Conservation (phyloP, 2,329 filamentous ascomycete species). For the Neonectria neomacrospora region DNA sequence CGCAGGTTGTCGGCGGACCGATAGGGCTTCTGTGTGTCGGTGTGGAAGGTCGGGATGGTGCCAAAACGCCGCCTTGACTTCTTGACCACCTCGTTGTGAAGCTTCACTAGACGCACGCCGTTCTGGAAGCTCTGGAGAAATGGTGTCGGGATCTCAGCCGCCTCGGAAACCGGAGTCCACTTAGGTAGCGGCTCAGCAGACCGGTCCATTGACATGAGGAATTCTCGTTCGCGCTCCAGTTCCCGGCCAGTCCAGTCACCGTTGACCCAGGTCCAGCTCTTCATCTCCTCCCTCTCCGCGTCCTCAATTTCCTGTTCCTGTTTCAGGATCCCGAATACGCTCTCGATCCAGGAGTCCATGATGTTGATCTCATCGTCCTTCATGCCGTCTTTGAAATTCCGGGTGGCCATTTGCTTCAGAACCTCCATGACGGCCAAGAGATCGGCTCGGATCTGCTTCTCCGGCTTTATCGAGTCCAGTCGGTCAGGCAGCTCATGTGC, state of each 20-base stretch:
- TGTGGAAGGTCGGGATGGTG: slow-evolving; percentile 87
- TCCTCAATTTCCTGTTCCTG: slow-evolving; percentile 82
- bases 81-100: slow-evolving; percentile 90
- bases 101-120: slow-evolving; percentile 81
- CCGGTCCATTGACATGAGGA: slow-evolving; percentile 79
- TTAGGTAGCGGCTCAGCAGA: slow-evolving; percentile 70
- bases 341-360: slow-evolving; percentile 82
- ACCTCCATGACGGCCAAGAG: slow-evolving; percentile 89
- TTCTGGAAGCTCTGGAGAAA: slow-evolving; percentile 81
- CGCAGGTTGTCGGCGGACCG: slow-evolving; percentile 92
- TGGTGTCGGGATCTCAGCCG: slow-evolving; percentile 69
- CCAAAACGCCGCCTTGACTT: slow-evolving; percentile 90
- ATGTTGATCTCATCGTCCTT: slow-evolving; percentile 79
- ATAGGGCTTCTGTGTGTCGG: slow-evolving; percentile 95
- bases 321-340: slow-evolving; percentile 80
- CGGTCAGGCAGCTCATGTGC: slow-evolving; percentile 88
- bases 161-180: slow-evolving; percentile 66
- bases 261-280: slow-evolving; percentile 82
- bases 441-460: slow-evolving; percentile 85
- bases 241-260: slow-evolving; percentile 81
- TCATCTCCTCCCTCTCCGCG: slow-evolving; percentile 74
- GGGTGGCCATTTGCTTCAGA: slow-evolving; percentile 88
- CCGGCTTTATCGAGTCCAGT: slow-evolving; percentile 86
- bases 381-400: slow-evolving; percentile 87
- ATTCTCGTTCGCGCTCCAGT: slow-evolving; percentile 81